phyloP scores from a whole-genome alignment of 2,329 filamentous ascomycete genomes.

The Colletotrichum theobromicola region DNA sequence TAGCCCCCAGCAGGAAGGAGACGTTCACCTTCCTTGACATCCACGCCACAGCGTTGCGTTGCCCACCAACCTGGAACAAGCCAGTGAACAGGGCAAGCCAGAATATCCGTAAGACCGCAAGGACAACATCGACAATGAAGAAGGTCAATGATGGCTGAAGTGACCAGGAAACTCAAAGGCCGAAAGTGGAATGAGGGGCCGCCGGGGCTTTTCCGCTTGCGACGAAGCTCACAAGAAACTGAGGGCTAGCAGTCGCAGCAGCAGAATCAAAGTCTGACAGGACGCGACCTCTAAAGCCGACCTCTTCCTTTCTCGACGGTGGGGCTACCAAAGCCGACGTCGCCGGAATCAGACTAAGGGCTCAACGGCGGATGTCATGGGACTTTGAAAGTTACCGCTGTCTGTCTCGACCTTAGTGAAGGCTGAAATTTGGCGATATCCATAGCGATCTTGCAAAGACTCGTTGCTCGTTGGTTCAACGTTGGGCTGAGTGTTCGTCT shows the following conservation, averaged over 20 bases:
- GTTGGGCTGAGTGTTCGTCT: background rate
- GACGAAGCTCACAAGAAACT: background rate
- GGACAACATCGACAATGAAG: background rate
- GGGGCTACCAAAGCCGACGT: background rate
- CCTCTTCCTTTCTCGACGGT: background rate
- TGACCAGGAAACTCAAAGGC: background rate
- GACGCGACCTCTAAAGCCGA: background rate
- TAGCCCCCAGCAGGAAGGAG: constrained; percentile 9
- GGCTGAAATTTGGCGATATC: background rate
- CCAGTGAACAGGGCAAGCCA: background rate
- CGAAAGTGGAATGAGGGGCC: constrained; percentile 4
- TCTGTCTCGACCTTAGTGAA: background rate
- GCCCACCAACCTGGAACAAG: constrained; percentile 7
- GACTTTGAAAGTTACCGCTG: background rate
- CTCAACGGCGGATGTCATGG: background rate
- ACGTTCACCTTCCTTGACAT: background rate
- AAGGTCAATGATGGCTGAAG: background rate
- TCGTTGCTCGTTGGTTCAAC: background rate
- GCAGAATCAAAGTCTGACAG: background rate
- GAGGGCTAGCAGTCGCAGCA: background rate
- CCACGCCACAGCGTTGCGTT: constrained; percentile 17
- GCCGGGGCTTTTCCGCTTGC: background rate
- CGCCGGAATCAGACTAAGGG: background rate
- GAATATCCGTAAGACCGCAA: background rate
- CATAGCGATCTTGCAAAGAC: background rate